A percentile compares a stretch with the other conserved stretches of the same genome.
These are phyloP conservation scores for Physcomitrellopsis africana DNA, from an alignment of 225 moss, liverwort and hornwort species.

Conservation along the genomic window DNA sequence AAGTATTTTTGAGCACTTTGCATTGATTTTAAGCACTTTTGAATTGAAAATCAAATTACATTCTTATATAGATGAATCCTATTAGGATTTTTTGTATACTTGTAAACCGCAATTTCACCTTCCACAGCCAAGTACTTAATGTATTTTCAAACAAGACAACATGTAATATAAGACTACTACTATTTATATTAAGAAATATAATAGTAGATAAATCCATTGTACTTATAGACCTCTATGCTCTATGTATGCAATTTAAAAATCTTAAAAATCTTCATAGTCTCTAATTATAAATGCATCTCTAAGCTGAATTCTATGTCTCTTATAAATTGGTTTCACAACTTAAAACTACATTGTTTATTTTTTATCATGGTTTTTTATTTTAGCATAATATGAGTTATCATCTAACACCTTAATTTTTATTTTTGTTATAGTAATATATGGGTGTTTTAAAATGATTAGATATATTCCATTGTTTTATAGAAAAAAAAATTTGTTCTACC, in stretches of 20 bases:
- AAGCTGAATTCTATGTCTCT: slow-evolving; percentile 4
- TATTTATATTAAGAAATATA: not conserved
- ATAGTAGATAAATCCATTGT: slow-evolving; percentile 6
- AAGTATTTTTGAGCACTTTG: too few relatives aligned
- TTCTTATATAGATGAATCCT: too few relatives aligned
- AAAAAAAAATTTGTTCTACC: not conserved
- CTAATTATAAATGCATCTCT: slow-evolving; percentile 11
- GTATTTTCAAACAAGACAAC: too few relatives aligned
- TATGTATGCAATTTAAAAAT: not conserved
- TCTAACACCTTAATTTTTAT: too few relatives aligned
- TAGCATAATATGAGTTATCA: too few relatives aligned
- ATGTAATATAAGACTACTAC: too few relatives aligned
- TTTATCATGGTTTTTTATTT: not conserved
- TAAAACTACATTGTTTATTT: not conserved
- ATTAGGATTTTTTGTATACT: too few relatives aligned
- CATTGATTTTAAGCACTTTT: too few relatives aligned
- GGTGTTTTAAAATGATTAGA: slow-evolving; percentile 12
- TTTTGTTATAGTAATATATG: too few relatives aligned
- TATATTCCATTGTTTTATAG: not conserved
- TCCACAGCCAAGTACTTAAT: too few relatives aligned
- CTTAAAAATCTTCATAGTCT: not conserved
- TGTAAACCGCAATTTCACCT: too few relatives aligned
- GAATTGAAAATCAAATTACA: too few relatives aligned
- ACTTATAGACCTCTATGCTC: slow-evolving; percentile 1
- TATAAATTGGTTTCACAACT: not conserved